Percentiles rank a stretch among this genome's conserved stretches.
Conservation (phyloP, 192 early-diverging fungal genomes). For the Rhizoclosmatium globosum region DNA sequence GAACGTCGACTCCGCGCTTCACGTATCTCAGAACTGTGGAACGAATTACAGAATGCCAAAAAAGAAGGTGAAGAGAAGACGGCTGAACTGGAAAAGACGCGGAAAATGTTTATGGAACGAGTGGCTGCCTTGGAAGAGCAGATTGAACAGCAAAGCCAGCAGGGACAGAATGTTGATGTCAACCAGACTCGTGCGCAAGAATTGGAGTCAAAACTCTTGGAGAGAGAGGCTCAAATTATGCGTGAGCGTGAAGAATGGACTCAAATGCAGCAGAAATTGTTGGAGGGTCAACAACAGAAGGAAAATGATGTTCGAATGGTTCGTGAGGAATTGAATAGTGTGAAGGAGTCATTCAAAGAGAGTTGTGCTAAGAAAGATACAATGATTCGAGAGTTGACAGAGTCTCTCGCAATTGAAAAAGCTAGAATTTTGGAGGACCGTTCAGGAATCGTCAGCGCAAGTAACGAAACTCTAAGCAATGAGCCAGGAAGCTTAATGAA, state of each 20-base stretch:
- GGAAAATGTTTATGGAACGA: not conserved
- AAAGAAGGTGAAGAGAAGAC: constrained; percentile 12
- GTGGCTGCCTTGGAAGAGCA: constrained; percentile 5
- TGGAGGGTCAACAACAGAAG: not conserved
- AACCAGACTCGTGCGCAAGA: not conserved
- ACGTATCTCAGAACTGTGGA: constrained; percentile 34
- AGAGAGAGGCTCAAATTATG: not conserved
- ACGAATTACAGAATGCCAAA: constrained; percentile 11
- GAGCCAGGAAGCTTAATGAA: not conserved
- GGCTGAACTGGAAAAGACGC: not conserved
- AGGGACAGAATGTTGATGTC: not conserved
- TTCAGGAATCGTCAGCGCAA: not conserved
- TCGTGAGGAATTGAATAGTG: not conserved
- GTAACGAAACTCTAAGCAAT: not conserved
- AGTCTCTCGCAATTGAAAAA: constrained; percentile 1
- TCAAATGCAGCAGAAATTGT: not conserved
- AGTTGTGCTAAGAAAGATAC: not conserved
- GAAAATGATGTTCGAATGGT: not conserved
- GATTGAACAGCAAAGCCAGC: not conserved
- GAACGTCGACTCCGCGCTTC: not conserved
- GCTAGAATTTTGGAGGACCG: not conserved
- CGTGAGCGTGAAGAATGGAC: constrained; percentile 1
- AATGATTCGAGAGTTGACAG: not conserved
- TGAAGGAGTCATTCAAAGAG: not conserved
- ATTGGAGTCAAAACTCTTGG: not conserved